These are phyloP conservation scores for Colletotrichum plurivorum DNA, from an alignment of 2,329 filamentous ascomycete genomes.

Conservation along the genomic window DNA sequence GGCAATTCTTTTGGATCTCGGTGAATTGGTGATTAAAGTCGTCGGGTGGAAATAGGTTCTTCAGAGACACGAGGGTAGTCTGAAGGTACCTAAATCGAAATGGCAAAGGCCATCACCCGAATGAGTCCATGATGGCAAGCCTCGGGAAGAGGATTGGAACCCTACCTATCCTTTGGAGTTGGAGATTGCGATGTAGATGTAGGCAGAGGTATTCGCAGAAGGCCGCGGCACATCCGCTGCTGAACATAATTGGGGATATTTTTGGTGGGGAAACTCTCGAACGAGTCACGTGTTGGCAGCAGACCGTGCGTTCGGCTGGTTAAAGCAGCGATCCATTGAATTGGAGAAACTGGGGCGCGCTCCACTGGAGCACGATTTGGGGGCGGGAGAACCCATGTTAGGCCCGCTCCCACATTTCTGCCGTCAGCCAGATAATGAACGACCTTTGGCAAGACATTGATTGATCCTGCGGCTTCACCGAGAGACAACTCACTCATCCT, in stretches of 20 bases:
- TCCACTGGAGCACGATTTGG: too few species aligned
- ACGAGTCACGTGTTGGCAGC: too few species aligned
- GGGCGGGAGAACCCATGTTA: too few species aligned
- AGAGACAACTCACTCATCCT: not conserved
- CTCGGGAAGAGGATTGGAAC: not conserved
- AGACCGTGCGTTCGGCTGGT: too few species aligned
- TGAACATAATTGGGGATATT: too few species aligned
- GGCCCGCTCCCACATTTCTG: too few species aligned
- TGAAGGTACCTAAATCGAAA: conserved; percentile 3
- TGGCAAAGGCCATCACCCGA: not conserved
- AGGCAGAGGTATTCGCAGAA: too few species aligned
- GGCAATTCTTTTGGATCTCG: not conserved
- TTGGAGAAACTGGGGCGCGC: too few species aligned
- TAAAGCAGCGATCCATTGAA: too few species aligned
- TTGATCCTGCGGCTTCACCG: not conserved
- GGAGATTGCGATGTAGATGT: not conserved
- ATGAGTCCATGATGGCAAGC: conserved; percentile 1
- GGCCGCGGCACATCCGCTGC: too few species aligned
- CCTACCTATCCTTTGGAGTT: not conserved
- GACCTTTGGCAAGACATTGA: not conserved
- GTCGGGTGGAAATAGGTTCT: not conserved
- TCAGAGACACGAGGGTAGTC: not conserved
- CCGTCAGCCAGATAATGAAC: not conserved
- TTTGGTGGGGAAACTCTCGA: too few species aligned
- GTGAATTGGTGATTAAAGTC: not conserved